Base-by-base conservation (phyloP, 1,284 basidiomycete species). In the Cryptococcus maquisensis region DNA sequence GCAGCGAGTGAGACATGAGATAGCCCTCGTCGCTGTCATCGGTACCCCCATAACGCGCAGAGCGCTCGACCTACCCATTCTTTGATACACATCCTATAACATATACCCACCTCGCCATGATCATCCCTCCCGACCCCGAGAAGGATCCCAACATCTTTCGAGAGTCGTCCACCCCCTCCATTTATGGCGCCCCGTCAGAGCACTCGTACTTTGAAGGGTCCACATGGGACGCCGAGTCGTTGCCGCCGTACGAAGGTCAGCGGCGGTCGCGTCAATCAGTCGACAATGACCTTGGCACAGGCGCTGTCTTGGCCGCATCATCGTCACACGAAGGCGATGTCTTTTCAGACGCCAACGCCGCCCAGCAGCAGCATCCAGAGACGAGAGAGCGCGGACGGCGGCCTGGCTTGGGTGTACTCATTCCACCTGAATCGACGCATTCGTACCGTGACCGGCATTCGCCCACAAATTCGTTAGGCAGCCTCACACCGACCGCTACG, bases 111-210 rank as follows among this genome's bases (percentile, higher is more conserved):
- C 23, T 24, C 54, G 49, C 15, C 52, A 77, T 77, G 75, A 77
- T 77, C 59, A 72, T 77, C 56, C 75, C 75, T 3, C 73, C 73
- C 42, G 75, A 77, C 63, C 61, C 71, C 2, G 75, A 77, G 56
- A 77, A 77, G 60, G 73, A 73, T 51, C 70, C 73, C 15, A 60
- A 66, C 48, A 52, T 71, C 40, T 73, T 72, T 56, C 54, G 64
- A 3, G 60, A 66, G 1, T 49, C 63, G 13, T 67, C 68, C 9
- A 64, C 65, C 3, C 56, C 64, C 6, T 69, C 68, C 4, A 57
- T 68, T 24, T 23, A 67, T n/a, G 48, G 55, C 2, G 51, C 60
- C 3, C 60, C 60, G 2, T 61, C 59, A 38, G 64, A 63, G 28
- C 36, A 36, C n/a, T 48, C 47, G 18, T 48, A 36, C 36, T 38